Conservation (phyloP, 306 rosid species). For the Hylodesmum podocarpum region DNA sequence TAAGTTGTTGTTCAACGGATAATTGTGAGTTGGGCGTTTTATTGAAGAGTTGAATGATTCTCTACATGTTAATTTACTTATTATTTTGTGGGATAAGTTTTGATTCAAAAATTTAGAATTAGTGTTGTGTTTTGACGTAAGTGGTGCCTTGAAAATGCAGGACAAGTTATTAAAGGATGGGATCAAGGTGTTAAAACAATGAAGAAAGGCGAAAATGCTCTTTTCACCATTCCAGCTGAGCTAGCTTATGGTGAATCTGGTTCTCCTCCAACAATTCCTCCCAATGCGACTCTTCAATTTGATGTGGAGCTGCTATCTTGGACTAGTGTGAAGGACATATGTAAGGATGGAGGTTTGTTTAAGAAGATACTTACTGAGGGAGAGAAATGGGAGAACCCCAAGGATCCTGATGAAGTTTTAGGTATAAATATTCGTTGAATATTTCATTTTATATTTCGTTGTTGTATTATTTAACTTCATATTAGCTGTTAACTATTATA, state of each 20-base stretch:
- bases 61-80: background rate
- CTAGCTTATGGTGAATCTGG: conserved; percentile 86
- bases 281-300: conserved; percentile 81
- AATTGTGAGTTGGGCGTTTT: background rate
- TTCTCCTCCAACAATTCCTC: conserved; percentile 87
- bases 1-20: background rate
- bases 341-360: conserved; percentile 90
- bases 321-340: conserved; percentile 81
- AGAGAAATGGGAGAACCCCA: conserved; percentile 90
- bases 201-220: conserved; percentile 86
- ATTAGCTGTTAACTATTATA: background rate
- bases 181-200: conserved; percentile 83
- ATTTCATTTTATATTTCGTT: background rate
- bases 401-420: conserved; percentile 53
- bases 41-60: background rate
- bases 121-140: background rate
- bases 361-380: conserved; percentile 80
- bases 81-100: background rate
- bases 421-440: conserved; percentile 6
- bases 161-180: conserved; percentile 97
- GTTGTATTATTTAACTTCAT: background rate
- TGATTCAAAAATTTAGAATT: background rate
- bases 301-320: conserved; percentile 88
- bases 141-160: conserved; percentile 43
- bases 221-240: conserved; percentile 82